Percentiles rank a stretch among this genome's conserved stretches.
Conservation (phyloP, 768 basidiomycete genomes). For the Termitomyces eurrhizus region DNA sequence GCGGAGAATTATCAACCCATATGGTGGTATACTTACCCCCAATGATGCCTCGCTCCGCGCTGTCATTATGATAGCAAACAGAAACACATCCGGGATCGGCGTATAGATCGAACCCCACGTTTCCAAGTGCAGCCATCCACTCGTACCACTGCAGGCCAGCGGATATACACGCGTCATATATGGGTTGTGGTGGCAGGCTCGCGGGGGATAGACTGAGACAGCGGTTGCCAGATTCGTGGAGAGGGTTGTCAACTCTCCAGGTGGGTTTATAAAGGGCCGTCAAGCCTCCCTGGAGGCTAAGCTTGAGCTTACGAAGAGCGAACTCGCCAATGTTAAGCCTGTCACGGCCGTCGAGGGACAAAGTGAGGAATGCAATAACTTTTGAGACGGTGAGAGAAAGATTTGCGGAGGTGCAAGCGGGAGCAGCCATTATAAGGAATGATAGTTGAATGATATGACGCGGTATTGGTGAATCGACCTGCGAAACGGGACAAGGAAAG, state of each 20-base stretch:
- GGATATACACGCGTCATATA: constrained; percentile 68
- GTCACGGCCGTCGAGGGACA: constrained; percentile 48
- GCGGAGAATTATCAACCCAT: constrained; percentile 54
- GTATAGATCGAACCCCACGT: constrained; percentile 72
- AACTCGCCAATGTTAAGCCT: constrained; percentile 47
- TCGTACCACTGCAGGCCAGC: constrained; percentile 76
- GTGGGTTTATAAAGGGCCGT: constrained; percentile 62
- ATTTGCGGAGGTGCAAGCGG: constrained; percentile 29
- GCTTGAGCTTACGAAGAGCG: constrained; percentile 63
- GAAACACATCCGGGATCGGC: constrained; percentile 79
- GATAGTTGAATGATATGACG: constrained; percentile 21
- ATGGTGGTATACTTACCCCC: constrained; percentile 50
- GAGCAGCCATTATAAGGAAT: constrained; percentile 30
- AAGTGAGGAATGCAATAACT: constrained; percentile 70
- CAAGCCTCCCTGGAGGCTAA: constrained; percentile 70
- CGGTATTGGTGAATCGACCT: constrained; percentile 47
- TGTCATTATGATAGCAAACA: constrained; percentile 49
- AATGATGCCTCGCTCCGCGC: constrained; percentile 9
- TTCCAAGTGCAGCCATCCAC: constrained; percentile 71
- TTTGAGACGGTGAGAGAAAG: constrained; percentile 71
- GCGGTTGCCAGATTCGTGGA: constrained; percentile 67
- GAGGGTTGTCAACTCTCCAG: constrained; percentile 63
- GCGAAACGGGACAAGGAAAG: constrained; percentile 38
- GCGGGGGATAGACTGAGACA: constrained; percentile 70
- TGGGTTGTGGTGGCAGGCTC: constrained; percentile 64